Base-by-base conservation (phyloP, 2,329 filamentous ascomycete genomes). In the Byssochlamys sp. region DNA sequence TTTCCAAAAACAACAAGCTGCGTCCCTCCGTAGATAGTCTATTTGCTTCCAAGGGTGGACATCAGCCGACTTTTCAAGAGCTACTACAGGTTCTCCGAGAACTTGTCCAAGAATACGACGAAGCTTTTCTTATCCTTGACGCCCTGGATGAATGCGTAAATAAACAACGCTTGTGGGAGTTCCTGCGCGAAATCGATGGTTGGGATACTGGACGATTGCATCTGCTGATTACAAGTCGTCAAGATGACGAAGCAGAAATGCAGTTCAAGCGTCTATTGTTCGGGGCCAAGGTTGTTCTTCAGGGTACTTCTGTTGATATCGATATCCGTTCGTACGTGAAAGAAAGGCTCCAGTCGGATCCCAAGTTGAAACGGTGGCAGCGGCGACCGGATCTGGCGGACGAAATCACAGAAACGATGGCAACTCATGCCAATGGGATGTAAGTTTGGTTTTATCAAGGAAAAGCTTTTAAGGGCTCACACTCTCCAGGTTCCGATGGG, bases 41-140 rank as follows among this genome's bases (percentile, higher is more conserved):
- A 29, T 29, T 29, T 29, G 28, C 28, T 2, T 65, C 63, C 11
- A 63, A 66, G 24, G 64, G 66, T 27, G 10, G 57, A 4, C 59
- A 53, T 9, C 63, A 69, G 48, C 70, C 70, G 4, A 61, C 64
- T 3, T 26, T 56, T 12, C 51, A 65, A 39, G 59, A 39, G 3
- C 65, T 74, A 19, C 55, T 66, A 2, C 53, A 63, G 1, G 57
- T 61, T 6, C 56, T 67, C 11, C 58, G 45, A 2, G n/a, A 65
- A 6, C 68, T 71, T 58, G 58, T 73, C 1, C 28, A 65, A 33
- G n/a, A 66, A 10, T 62, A 66, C 50, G 53, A 57, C 1, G 56
- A 66, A 12, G 26, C 35, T 39, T 61, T 50, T 31, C 57, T 62
- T 33, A 35, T 63, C 12, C 25, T 63, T 4, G 62, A 64, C 50